Evolutionary conservation across 306 rosid species (phyloP).

Genomic region (Oxytropis ochrocephala): DNA sequence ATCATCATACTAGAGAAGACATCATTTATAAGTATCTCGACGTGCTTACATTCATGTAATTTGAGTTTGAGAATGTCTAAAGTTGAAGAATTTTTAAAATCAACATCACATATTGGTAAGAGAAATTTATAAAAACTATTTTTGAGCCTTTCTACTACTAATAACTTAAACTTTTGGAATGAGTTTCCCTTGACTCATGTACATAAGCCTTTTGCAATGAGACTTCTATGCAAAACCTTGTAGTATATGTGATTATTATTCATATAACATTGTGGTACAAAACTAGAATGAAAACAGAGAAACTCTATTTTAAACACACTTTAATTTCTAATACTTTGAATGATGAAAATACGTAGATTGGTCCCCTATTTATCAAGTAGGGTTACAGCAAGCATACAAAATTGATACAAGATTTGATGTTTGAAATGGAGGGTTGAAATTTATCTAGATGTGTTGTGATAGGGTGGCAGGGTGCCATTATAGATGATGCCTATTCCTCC

Average conservation of each 20-base stretch:
- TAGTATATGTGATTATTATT: background rate
- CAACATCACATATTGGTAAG: background rate
- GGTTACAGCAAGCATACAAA: no score
- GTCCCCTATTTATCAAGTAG: no score
- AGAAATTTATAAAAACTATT: background rate
- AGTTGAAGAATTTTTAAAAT: background rate
- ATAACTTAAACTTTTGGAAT: background rate
- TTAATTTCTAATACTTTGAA: no score
- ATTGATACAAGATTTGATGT: no score
- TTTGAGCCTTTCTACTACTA: background rate
- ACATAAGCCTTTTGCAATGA: background rate
- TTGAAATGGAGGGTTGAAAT: no score
- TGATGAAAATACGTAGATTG: no score
- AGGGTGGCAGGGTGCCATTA: no score
- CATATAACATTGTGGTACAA: background rate
- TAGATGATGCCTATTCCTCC: no score
- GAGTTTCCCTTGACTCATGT: background rate
- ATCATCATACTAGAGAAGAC: background rate
- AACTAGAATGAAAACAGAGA: no score
- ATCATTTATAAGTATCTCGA: background rate
- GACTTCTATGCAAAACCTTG: background rate
- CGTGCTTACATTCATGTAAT: background rate
- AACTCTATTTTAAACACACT: no score
- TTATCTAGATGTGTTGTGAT: no score
- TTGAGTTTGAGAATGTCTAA: background rate